Evolutionary conservation across 768 basidiomycete genomes (phyloP), one percentile per base, ranked within the genome.

Genomic region (Pleurotus djamor): DNA sequence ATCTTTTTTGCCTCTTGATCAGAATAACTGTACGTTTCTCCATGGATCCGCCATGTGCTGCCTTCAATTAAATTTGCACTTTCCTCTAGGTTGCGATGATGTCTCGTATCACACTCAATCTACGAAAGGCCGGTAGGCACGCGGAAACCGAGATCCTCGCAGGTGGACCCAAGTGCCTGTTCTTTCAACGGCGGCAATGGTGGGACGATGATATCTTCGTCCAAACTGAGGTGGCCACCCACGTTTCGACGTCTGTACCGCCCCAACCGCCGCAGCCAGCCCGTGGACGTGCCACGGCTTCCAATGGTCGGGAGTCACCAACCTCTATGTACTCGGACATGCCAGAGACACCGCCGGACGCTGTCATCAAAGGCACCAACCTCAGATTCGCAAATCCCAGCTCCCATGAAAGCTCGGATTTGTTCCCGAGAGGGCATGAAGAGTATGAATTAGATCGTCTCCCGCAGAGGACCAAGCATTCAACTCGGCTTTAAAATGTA

Each of bases 31-130:
- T 67, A 48, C 55, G 64, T 55, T 4, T 12, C 10, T 48, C 8
- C 13, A n/a, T 32, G 9, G 37, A 17, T 34, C 10, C 17, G 9
- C 14, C 28, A n/a, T n/a, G n/a, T 50, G n/a, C 44, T 3, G 32
- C 9, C 37, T 41, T n/a, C 49, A 14, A 34, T 12, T 32, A 4
- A 49, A 36, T 17, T n/a, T 21, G 35, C 16, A 38, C 38, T 16
- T 10, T 16, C 60, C 16, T 66, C 33, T 65, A 81, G 70, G 83
- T 88, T 9, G 76, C 84, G 0, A 88, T 87, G 83, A 86, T 87
- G 79, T 87, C 85, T 3, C 79, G 87, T 6, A 87, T 88, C 51
- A 87, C 86, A 1, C 76, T 88, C 28, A 83, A 81, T 66, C 74
- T 88, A 8, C 82, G 73, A 69, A 82, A 80, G 67, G 72, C 70